These are phyloP conservation scores for Corchorus capsularis DNA, from an alignment of 345 rosid species.

Conservation along the genomic window DNA sequence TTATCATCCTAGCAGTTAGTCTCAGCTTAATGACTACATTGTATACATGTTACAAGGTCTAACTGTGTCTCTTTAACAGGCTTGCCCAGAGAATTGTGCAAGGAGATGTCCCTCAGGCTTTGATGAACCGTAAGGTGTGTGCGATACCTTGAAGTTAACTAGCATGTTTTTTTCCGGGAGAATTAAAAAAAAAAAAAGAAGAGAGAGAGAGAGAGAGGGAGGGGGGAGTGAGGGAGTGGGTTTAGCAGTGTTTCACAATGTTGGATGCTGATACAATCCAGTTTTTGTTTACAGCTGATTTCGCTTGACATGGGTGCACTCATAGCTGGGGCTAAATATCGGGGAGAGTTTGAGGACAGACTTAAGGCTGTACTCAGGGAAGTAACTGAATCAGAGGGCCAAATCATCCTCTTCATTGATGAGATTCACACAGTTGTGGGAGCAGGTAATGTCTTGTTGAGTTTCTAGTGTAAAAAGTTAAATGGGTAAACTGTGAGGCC, in stretches of 20 bases:
- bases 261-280: slow-evolving; percentile 16
- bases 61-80: slow-evolving; percentile 43
- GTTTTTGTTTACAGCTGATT: slow-evolving; percentile 58
- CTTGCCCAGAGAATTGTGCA: slow-evolving; percentile 99
- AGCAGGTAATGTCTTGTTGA: slow-evolving; percentile 62
- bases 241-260: not conserved
- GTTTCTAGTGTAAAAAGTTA: slow-evolving; percentile 1
- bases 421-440: slow-evolving; percentile 99
- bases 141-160: slow-evolving; percentile 16
- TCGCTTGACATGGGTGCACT: slow-evolving; percentile 99
- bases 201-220: too few relatives aligned
- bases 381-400: slow-evolving; percentile 97
- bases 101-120: slow-evolving; percentile 99
- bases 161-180: too few relatives aligned
- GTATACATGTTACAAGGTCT: not conserved
- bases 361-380: slow-evolving; percentile 95
- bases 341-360: slow-evolving; percentile 99
- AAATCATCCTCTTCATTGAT: slow-evolving; percentile 86
- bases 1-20: not conserved
- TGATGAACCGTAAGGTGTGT: slow-evolving; percentile 92
- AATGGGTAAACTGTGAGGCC: not conserved
- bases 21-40: not conserved
- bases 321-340: slow-evolving; percentile 96
- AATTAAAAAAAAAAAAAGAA: too few relatives aligned
- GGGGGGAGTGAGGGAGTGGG: not conserved